Evolutionary conservation across 1,284 basidiomycete species (phyloP).

Genomic region (Sphaerobolus stellatus): DNA sequence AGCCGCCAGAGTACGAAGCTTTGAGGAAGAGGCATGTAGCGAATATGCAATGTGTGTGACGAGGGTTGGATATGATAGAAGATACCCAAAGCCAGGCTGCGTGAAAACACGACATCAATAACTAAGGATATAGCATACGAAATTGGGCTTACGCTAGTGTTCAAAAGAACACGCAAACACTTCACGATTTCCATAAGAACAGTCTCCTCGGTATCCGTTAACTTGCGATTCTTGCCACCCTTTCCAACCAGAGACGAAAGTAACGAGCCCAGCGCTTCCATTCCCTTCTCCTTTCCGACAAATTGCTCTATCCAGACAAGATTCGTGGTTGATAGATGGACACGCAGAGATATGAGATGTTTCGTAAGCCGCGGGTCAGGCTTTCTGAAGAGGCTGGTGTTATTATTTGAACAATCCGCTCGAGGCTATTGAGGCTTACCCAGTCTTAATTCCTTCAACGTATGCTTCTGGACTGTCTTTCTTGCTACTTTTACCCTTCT

Average conservation of each 20-base stretch:
- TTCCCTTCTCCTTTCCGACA: slow-evolving; percentile 60
- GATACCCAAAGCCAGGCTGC: slow-evolving; percentile 71
- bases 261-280: slow-evolving; percentile 60
- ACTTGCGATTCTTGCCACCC: slow-evolving; percentile 54
- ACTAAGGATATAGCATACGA: too few species aligned
- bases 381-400: slow-evolving; percentile 34
- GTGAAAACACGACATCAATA: too few species aligned
- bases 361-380: slow-evolving; percentile 67
- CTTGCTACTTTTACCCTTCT: slow-evolving; percentile 38
- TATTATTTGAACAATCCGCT: background rate
- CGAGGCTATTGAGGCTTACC: slow-evolving; percentile 16
- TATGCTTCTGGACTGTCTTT: slow-evolving; percentile 52
- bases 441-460: slow-evolving; percentile 54
- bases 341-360: slow-evolving; percentile 80
- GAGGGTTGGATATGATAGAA: slow-evolving; percentile 63
- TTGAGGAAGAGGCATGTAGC: slow-evolving; percentile 65
- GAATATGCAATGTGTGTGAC: slow-evolving; percentile 76
- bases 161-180: slow-evolving; percentile 79
- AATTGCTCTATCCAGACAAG: slow-evolving; percentile 80
- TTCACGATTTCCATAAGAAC: slow-evolving; percentile 74
- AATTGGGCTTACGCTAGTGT: slow-evolving; percentile 71
- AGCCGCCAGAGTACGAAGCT: slow-evolving; percentile 68
- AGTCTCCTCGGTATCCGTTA: slow-evolving; percentile 66
- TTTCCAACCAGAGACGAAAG: slow-evolving; percentile 62
- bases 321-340: slow-evolving; percentile 82